Percentiles rank a stretch among this genome's conserved stretches.
These are phyloP conservation scores for Acrocalymma vagum DNA, from an alignment of 2,329 filamentous ascomycete genomes.

Conservation along the genomic window DNA sequence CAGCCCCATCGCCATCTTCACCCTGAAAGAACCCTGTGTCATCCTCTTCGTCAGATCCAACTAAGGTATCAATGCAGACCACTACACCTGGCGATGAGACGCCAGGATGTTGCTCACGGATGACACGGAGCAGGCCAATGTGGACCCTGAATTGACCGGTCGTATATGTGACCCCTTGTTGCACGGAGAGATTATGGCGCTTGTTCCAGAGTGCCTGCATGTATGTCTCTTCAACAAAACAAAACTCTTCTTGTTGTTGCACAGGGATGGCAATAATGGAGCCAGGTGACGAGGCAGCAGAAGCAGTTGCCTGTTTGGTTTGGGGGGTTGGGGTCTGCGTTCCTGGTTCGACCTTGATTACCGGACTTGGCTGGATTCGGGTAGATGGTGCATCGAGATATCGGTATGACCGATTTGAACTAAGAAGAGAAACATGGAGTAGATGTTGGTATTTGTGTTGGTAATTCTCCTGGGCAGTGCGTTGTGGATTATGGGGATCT, in stretches of 20 bases:
- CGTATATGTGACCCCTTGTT: constrained; percentile 28
- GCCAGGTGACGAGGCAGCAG: constrained; percentile 1
- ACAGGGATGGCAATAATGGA: constrained; percentile 33
- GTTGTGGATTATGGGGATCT: constrained; percentile 28
- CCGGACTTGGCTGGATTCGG: too few species aligned
- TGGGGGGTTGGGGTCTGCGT: constrained; percentile 9
- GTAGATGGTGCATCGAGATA: too few species aligned
- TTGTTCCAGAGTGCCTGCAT: constrained; percentile 36
- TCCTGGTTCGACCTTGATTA: too few species aligned
- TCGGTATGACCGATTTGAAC: constrained; percentile 28
- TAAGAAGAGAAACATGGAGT: constrained; percentile 34
- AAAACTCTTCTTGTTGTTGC: constrained; percentile 30
- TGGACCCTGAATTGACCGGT: constrained; percentile 34
- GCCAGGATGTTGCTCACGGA: constrained; percentile 24
- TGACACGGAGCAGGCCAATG: constrained; percentile 35
- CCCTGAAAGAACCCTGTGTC: constrained; percentile 4
- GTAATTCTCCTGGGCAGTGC: constrained; percentile 15
- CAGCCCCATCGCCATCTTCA: constrained; percentile 8
- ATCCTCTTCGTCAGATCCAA: constrained; percentile 15
- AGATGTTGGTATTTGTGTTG: constrained; percentile 39
- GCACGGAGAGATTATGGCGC: constrained; percentile 30
- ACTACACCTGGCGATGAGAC: constrained; percentile 35
- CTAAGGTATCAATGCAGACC: constrained; percentile 32
- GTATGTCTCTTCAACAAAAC: constrained; percentile 25
- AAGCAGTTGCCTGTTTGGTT: background rate